A percentile compares a stretch with the other conserved stretches of the same genome.
phyloP scores from a whole-genome alignment of 169 alveolate genomes.

The Babesia bigemina region DNA sequence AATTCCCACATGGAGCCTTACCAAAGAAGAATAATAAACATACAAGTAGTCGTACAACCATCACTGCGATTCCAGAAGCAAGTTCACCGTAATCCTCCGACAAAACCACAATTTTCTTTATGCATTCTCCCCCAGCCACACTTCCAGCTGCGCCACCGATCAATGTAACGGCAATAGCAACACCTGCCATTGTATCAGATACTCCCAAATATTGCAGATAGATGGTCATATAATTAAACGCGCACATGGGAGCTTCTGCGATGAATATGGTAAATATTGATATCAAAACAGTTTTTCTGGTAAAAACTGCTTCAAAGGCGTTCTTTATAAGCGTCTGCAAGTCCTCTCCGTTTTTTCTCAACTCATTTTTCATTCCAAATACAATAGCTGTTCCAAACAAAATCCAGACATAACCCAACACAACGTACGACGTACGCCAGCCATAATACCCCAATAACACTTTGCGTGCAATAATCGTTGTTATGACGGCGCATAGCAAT shows the following conservation, averaged over 20 bases:
- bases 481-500: slow-evolving; percentile 23
- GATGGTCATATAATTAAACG: slow-evolving; percentile 86
- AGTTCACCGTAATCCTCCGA: slow-evolving; percentile 1
- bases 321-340: neutral
- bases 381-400: neutral
- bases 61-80: neutral
- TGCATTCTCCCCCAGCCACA: slow-evolving; percentile 84
- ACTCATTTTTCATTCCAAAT: slow-evolving; percentile 1
- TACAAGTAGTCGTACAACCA: neutral
- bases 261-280: slow-evolving; percentile 60
- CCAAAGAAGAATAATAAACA: neutral
- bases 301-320: neutral
- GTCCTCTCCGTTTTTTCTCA: neutral
- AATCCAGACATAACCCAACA: slow-evolving; percentile 33
- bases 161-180: slow-evolving; percentile 79
- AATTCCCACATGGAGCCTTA: neutral
- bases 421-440: slow-evolving; percentile 41
- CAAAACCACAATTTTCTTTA: slow-evolving; percentile 76
- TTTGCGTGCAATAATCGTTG: slow-evolving; percentile 16
- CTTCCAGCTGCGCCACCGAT: slow-evolving; percentile 89
- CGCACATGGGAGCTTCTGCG: slow-evolving; percentile 88
- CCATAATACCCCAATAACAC: slow-evolving; percentile 20
- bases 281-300: neutral
- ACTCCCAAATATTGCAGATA: slow-evolving; percentile 88
- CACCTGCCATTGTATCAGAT: slow-evolving; percentile 84